Evolutionary conservation across 2,329 filamentous ascomycete species (phyloP).

Genomic region (Trichoderma oligosporum): DNA sequence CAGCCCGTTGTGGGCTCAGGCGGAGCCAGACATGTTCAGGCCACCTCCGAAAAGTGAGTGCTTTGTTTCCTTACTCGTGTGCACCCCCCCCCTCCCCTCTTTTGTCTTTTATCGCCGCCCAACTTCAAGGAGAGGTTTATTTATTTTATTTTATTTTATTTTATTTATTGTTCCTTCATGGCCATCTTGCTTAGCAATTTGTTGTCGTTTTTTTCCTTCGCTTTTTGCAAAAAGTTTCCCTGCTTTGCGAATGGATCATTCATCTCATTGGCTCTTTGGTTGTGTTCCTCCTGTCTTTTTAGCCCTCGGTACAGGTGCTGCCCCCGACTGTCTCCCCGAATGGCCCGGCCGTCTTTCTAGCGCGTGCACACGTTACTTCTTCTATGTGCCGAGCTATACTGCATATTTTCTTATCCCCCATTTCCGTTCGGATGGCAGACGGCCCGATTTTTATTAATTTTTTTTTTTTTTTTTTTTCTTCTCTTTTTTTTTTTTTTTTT

Average conservation of each 20-base stretch:
- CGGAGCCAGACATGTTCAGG: conserved; percentile 46
- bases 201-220: not conserved
- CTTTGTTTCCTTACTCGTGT: conserved; percentile 14
- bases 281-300: not conserved
- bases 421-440: conserved; percentile 18
- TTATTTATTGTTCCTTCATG: not conserved
- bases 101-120: not conserved
- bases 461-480: conserved; percentile 8
- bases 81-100: not conserved
- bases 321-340: conserved; percentile 13
- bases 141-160: not conserved
- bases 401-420: conserved; percentile 7
- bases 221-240: not conserved
- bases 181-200: not conserved
- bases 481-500: not conserved
- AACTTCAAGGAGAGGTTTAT: not conserved
- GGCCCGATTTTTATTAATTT: conserved; percentile 11
- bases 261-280: not conserved
- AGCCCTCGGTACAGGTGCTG: conserved; percentile 10
- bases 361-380: not conserved
- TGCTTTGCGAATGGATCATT: not conserved
- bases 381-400: conserved; percentile 14
- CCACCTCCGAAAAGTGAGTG: conserved; percentile 54
- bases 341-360: conserved; percentile 19
- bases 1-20: conserved; percentile 42